These are phyloP conservation scores for Nemophila menziesii DNA, from an alignment of 257 asterid species.

Conservation along the genomic window DNA sequence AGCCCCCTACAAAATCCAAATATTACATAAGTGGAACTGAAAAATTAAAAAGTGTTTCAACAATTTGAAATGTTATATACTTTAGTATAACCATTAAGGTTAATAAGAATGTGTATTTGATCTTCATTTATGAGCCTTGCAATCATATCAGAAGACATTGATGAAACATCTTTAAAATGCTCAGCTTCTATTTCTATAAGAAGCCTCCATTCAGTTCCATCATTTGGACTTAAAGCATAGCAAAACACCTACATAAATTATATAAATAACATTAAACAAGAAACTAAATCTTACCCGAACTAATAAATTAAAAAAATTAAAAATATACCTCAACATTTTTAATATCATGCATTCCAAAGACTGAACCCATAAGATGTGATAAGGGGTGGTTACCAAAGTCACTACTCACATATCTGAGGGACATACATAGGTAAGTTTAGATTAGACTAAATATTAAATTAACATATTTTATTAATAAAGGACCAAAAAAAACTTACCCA, in stretches of 20 bases:
- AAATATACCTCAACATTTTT: constrained; percentile 66
- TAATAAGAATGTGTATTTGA: constrained; percentile 87
- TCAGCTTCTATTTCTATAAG: constrained; percentile 86
- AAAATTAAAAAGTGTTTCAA: neutral
- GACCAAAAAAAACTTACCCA: constrained; percentile 45
- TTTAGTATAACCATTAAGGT: constrained; percentile 98
- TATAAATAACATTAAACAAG: constrained; percentile 6
- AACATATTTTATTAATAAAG: neutral
- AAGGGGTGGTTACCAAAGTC: constrained; percentile 98
- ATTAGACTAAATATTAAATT: neutral
- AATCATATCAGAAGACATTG: constrained; percentile 82
- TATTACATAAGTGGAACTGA: neutral
- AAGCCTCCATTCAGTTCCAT: constrained; percentile 93
- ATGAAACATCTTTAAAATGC: constrained; percentile 83
- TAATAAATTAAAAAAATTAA: too few relatives aligned
- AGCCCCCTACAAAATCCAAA: constrained; percentile 59
- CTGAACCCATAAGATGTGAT: constrained; percentile 98
- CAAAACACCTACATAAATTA: constrained; percentile 61
- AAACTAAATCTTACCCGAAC: neutral
- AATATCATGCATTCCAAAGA: constrained; percentile 87
- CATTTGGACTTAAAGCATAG: constrained; percentile 91
- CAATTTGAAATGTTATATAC: constrained; percentile 22
- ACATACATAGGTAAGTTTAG: neutral
- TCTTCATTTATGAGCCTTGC: constrained; percentile 90
- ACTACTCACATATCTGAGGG: constrained; percentile 87